Conservation (phyloP, 495 filamentous ascomycete genomes). For the Amorphotheca resinae region DNA sequence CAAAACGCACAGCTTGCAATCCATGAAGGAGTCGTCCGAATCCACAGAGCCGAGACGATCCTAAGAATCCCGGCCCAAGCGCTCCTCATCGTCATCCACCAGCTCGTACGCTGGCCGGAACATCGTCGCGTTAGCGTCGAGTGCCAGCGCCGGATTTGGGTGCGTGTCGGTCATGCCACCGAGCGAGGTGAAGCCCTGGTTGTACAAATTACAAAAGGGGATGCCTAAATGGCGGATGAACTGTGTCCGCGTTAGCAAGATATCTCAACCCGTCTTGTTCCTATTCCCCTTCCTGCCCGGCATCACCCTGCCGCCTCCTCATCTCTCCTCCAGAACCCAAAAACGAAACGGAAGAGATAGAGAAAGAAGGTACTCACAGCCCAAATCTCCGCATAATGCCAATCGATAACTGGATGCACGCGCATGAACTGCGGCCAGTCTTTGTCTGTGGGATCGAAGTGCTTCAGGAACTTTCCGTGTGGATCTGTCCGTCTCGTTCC, state of each 20-base stretch:
- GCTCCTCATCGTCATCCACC: conserved; percentile 70
- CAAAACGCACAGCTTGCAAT: too few species aligned
- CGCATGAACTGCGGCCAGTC: conserved; percentile 92
- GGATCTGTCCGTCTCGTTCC: conserved; percentile 89
- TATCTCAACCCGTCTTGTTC: background rate
- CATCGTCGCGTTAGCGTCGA: conserved; percentile 12
- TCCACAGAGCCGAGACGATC: background rate
- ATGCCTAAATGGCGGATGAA: conserved; percentile 73
- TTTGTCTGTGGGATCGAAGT: conserved; percentile 76
- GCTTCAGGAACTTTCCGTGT: conserved; percentile 61
- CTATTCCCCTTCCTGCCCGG: background rate
- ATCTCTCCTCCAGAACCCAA: too few species aligned
- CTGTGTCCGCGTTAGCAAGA: conserved; percentile 27
- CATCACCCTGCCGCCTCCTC: too few species aligned
- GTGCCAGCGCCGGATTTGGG: conserved; percentile 63
- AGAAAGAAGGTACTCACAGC: conserved; percentile 37
- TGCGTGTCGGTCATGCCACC: conserved; percentile 84
- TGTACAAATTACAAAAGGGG: conserved; percentile 76
- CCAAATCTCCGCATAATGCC: conserved; percentile 96
- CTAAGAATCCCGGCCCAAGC: conserved; percentile 58
- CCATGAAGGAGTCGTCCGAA: too few species aligned
- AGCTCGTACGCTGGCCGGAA: conserved; percentile 84
- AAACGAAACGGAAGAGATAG: conserved; percentile 1
- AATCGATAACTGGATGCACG: conserved; percentile 90
- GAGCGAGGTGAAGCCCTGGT: conserved; percentile 67